Evolutionary conservation across 176 grass and related monocot genomes (phyloP).

Genomic region (Oropetium thomaeum): DNA sequence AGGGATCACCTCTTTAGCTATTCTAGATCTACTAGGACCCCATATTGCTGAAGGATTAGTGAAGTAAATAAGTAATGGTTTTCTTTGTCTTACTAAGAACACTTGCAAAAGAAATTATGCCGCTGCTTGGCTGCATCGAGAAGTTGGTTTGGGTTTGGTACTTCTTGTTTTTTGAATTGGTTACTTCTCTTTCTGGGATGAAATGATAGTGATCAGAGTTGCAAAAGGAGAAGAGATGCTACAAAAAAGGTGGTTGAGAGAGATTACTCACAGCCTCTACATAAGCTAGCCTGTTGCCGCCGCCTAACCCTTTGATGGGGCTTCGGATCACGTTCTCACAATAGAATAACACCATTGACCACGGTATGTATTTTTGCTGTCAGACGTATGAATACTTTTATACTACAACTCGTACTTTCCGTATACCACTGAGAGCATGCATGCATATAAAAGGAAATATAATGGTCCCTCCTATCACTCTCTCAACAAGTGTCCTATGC

Average conservation of each 20-base stretch:
- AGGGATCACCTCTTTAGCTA: no score
- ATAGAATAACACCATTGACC: constrained; percentile 9
- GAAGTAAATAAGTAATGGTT: no score
- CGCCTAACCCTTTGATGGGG: constrained; percentile 26
- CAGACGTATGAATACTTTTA: background rate
- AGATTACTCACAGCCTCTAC: background rate
- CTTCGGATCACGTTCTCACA: constrained; percentile 32
- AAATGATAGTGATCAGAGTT: background rate
- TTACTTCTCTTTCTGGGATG: background rate
- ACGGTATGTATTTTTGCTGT: background rate
- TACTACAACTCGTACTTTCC: background rate
- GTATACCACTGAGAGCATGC: background rate
- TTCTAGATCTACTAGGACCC: no score
- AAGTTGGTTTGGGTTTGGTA: background rate
- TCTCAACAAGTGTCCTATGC: background rate
- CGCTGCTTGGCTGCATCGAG: background rate
- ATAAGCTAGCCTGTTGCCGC: background rate
- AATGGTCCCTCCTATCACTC: background rate
- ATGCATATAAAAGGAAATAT: background rate
- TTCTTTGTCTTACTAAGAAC: background rate
- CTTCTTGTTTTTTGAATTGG: no score
- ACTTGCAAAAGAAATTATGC: constrained; percentile 19
- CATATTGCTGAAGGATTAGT: no score
- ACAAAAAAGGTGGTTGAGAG: constrained; percentile 19
- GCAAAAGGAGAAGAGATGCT: background rate